Percentiles rank a stretch among this genome's conserved stretches.
Evolutionary conservation across 768 basidiomycete genomes (phyloP).

Genomic region (Macrocybe gigantea): DNA sequence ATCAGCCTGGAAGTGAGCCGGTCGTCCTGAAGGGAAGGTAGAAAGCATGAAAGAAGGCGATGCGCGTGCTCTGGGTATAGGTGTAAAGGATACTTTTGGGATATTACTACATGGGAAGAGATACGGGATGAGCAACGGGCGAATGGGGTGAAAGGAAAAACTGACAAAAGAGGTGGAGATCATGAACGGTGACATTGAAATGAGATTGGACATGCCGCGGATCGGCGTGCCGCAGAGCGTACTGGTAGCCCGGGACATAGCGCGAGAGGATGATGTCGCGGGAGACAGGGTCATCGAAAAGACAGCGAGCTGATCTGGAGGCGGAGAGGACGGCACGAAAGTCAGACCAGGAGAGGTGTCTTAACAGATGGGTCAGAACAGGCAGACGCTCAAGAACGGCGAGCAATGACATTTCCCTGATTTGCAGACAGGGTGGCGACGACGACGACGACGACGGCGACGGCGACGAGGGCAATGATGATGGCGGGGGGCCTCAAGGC

Average conservation of each 20-base stretch:
- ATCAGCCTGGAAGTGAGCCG: constrained; percentile 30
- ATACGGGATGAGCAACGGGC: not conserved
- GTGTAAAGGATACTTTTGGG: constrained; percentile 56
- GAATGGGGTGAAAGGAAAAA: constrained; percentile 4
- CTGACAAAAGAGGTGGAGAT: constrained; percentile 62
- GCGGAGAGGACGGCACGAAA: constrained; percentile 28
- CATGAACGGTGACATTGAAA: constrained; percentile 45
- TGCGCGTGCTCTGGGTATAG: constrained; percentile 66
- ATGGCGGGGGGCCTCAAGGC: constrained; percentile 9
- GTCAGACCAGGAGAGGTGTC: constrained; percentile 28
- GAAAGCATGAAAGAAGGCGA: constrained; percentile 31
- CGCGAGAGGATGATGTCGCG: constrained; percentile 35
- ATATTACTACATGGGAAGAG: constrained; percentile 35
- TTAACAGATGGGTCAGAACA: not conserved
- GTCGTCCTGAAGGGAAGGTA: constrained; percentile 25
- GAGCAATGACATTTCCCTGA: not conserved
- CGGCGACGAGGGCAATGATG: constrained; percentile 20
- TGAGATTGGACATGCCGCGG: constrained; percentile 29
- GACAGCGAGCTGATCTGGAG: constrained; percentile 22
- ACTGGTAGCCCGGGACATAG: constrained; percentile 52
- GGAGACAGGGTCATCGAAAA: constrained; percentile 20
- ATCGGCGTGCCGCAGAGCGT: constrained; percentile 36
- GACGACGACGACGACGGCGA: constrained; percentile 1
- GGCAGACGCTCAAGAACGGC: not conserved
- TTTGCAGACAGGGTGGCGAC: not conserved